phyloP scores from a whole-genome alignment of 768 basidiomycete species.

The Tulasnella sp. region DNA sequence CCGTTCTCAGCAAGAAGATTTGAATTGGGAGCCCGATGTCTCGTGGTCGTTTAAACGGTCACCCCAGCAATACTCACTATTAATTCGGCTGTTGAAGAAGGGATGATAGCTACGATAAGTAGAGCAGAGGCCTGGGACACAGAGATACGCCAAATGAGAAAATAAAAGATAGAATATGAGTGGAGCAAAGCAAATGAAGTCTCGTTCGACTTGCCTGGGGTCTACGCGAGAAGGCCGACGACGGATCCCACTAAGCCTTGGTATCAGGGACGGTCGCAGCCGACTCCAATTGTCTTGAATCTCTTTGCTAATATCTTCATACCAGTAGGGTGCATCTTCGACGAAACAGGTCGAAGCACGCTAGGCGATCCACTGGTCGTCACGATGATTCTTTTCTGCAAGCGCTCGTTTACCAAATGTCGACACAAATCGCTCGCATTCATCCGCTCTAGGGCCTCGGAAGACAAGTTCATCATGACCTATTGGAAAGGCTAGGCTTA shows the following conservation, averaged over 20 bases:
- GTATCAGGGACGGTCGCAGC: not conserved
- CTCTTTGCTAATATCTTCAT: not conserved
- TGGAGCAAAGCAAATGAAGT: not conserved
- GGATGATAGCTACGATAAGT: not conserved
- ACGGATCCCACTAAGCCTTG: not conserved
- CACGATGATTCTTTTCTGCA: not conserved
- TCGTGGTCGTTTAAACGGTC: not conserved
- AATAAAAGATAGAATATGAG: not conserved
- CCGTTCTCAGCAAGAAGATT: not conserved
- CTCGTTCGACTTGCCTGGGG: not conserved
- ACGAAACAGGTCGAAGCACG: slow-evolving; percentile 1
- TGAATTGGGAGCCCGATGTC: not conserved
- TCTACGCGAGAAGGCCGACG: not conserved
- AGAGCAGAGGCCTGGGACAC: not conserved
- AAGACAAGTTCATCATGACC: not conserved
- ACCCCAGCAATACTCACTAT: not conserved
- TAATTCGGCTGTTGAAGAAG: not conserved
- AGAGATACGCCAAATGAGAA: not conserved
- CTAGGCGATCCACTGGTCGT: not conserved
- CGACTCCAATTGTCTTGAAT: not conserved
- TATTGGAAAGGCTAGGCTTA: no score
- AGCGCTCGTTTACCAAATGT: not conserved
- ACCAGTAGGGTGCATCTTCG: slow-evolving; percentile 20
- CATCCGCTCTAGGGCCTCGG: not conserved
- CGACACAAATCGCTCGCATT: not conserved